phyloP scores from a whole-genome alignment of 352 stramenopile genomes.

The Nothophytophthora sp. region DNA sequence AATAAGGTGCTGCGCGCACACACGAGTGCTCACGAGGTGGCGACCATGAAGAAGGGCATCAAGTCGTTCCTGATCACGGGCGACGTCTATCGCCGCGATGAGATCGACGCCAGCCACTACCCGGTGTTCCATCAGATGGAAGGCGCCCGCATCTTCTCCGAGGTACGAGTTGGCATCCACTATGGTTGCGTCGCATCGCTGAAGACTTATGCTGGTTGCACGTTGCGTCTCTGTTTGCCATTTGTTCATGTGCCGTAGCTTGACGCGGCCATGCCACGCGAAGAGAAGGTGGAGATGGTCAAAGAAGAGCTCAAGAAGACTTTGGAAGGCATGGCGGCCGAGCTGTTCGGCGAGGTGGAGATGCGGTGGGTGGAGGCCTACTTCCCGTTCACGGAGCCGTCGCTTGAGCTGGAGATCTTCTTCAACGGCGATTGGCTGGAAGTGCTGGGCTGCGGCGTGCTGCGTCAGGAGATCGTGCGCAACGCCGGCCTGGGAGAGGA shows the following conservation, averaged over 20 bases:
- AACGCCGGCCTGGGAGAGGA: conserved; percentile 86
- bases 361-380: conserved; percentile 99
- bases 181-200: background rate
- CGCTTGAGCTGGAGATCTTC: conserved; percentile 98
- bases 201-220: background rate
- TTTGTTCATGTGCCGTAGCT: conserved; percentile 30
- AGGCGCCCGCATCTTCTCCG: conserved; percentile 94
- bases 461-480: conserved; percentile 94
- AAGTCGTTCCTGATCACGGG: conserved; percentile 93
- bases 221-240: background rate
- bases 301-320: conserved; percentile 95
- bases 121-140: conserved; percentile 99
- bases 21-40: conserved; percentile 94
- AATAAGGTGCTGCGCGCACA: conserved; percentile 84
- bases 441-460: conserved; percentile 97
- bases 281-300: conserved; percentile 81
- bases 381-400: conserved; percentile 99
- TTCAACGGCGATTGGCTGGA: conserved; percentile 99
- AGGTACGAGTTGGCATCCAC: conserved; percentile 47
- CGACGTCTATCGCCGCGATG: conserved; percentile 98
- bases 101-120: conserved; percentile 99
- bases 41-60: conserved; percentile 86
- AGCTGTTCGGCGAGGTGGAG: conserved; percentile 92
- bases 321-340: conserved; percentile 94
- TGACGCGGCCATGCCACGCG: conserved; percentile 45